Evolutionary conservation across 768 basidiomycete species (phyloP), one percentile per base, ranked within the genome.

Genomic region (Mycena alexandri): DNA sequence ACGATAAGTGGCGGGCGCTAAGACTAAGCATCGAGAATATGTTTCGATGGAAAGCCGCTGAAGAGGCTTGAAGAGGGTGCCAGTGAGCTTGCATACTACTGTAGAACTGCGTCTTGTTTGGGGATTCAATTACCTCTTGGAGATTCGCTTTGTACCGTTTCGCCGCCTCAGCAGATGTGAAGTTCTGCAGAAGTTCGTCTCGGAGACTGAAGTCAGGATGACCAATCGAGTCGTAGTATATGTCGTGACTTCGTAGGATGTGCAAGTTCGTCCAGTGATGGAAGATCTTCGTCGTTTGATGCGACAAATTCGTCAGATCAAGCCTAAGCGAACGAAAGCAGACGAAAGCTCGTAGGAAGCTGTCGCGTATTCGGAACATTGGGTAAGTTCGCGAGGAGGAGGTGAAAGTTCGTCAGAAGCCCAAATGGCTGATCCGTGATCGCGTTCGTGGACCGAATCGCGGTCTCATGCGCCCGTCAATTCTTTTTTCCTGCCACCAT

Each of bases 181-280:
- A 44, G 11, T 21, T 34, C 3, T 25, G 42, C 13, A 72, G 70
- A 14, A 78, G 54, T 13, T 44, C n/a, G 14, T 33, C 2, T n/a
- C n/a, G n/a, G 38, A 64, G 53, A 16, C 76, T 46, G 2, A 81
- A 52, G 42, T 84, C 79, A 8, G 29, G 9, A 58, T 82, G 80
- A 56, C 73, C 48, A 33, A n/a, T n/a, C 29, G 48, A 55, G 53
- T 55, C 53, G 53, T 55, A 38, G 21, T 41, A 41, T 55, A 55
- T 19, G 21, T 53, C 36, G 52, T 53, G 33, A 53, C 52, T 53
- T 36, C 52, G 52, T 53, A 17, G 53, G 53, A 55, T 55, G 36
- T 55, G n/a, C 36, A 55, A 55, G 36, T 55, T 55, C 53, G 36
- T 55, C 53, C 21, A 8, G 38, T 55, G 53, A 41, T 38, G 36